Conservation (phyloP, 495 filamentous ascomycete species). For the Astrothelium subdiscretum region DNA sequence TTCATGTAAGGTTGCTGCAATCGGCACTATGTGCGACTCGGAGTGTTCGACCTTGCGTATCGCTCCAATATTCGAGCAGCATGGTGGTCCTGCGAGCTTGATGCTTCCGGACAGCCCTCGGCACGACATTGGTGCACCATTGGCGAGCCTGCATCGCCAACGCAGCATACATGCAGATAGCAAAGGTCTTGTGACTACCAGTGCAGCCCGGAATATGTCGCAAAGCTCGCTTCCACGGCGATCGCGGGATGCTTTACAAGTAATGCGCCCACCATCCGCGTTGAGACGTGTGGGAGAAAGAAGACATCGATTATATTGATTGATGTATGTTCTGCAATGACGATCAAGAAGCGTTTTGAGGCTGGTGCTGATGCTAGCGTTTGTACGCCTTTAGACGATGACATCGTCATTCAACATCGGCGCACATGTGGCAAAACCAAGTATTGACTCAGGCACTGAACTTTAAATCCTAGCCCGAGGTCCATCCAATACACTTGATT, state of each 20-base stretch:
- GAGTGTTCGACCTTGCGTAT: neutral
- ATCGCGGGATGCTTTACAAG: neutral
- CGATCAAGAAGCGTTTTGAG: too few relatives aligned
- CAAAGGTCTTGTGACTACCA: neutral
- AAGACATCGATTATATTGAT: too few relatives aligned
- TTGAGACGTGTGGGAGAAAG: neutral
- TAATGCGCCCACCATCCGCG: neutral
- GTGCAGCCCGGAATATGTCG: neutral
- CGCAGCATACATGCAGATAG: conserved; percentile 1
- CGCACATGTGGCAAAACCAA: too few relatives aligned
- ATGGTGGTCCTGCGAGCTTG: neutral
- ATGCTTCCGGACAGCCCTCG: neutral
- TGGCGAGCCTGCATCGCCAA: neutral
- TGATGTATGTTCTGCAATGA: too few relatives aligned
- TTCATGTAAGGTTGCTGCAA: neutral
- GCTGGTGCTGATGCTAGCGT: too few relatives aligned
- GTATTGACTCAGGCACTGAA: too few relatives aligned
- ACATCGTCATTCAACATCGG: too few relatives aligned
- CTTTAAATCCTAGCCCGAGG: too few relatives aligned
- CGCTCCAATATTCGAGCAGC: neutral
- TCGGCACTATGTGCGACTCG: neutral
- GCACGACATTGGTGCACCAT: neutral
- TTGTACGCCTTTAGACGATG: too few relatives aligned
- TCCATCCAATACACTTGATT: too few relatives aligned
- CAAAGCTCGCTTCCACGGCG: neutral